Evolutionary conservation across 2,329 filamentous ascomycete genomes (phyloP).

Genomic region (Hypoxylon sp.): DNA sequence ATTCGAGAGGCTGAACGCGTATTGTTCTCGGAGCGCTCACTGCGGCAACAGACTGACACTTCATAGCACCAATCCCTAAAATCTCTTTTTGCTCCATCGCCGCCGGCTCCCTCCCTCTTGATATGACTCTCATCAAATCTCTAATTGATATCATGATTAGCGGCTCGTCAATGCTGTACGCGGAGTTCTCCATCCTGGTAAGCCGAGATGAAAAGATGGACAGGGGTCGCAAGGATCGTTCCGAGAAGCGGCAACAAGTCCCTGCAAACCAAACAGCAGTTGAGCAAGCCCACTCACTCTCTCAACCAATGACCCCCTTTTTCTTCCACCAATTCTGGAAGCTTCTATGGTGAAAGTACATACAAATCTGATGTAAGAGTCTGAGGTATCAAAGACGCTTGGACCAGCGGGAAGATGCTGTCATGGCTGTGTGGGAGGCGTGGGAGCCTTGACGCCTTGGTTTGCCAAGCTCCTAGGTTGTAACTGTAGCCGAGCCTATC

Average conservation of each 20-base stretch:
- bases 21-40: conserved; percentile 31
- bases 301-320: conserved; percentile 42
- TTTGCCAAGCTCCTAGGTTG: conserved; percentile 42
- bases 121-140: conserved; percentile 42
- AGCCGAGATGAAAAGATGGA: conserved; percentile 51
- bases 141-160: conserved; percentile 48
- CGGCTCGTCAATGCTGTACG: conserved; percentile 39
- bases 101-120: conserved; percentile 22
- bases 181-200: conserved; percentile 38
- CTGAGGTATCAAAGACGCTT: conserved; percentile 36
- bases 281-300: conserved; percentile 23
- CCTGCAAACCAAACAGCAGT: conserved; percentile 31
- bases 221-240: conserved; percentile 46
- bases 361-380: conserved; percentile 42
- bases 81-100: conserved; percentile 16
- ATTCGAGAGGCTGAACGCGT: conserved; percentile 49
- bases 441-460: conserved; percentile 9
- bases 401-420: conserved; percentile 40
- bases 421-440: conserved; percentile 13
- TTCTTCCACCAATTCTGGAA: conserved; percentile 59
- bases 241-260: conserved; percentile 50
- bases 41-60: conserved; percentile 37
- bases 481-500: conserved; percentile 37
- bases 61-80: conserved; percentile 18
- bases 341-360: conserved; percentile 58